Evolutionary conservation across 2,329 filamentous ascomycete species (phyloP), one percentile per base, ranked within the genome.

Genomic region (Sarocladium brachiariae): DNA sequence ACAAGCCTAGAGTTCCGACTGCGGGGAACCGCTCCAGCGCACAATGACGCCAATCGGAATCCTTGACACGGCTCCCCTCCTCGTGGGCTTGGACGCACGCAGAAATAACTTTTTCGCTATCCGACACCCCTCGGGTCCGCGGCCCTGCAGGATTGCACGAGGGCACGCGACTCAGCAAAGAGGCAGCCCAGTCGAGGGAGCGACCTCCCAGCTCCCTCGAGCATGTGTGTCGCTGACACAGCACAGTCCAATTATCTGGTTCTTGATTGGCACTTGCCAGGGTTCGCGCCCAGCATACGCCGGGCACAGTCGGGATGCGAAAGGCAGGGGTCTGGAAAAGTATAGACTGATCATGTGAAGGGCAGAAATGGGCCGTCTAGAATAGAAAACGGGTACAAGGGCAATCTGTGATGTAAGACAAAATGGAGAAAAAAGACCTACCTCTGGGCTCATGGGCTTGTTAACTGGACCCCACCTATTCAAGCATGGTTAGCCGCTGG

Each of bases 391-490:
- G 21, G 43, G 43, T 25, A 25, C 43, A 24, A 18, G 53, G 16
- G 43, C 24, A 48, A 49, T 34, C 8, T 39, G 30, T 43, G 46
- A 49, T 49, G 45, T 50, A 51, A 52, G 38, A 35, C 50, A 46
- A 53, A 50, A 31, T 52, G 51, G n/a, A n/a, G n/a, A n/a, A 52
- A 39, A 24, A 53, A 35, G 37, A 58, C 59, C 83, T 86, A 97
- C 93, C 71, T 97, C 91, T 62, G 90, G 82, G 60, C 83, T 85
- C 93, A 99, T 99, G 67, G 92, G 88, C 83, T 97, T 97, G 81
- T 99, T 99, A 61, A 99, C 93, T 51, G 93, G 92, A 64, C 93
- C 93, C 93, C 93, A 97, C 73, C 74, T 77, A 53, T 50, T 54
- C 50, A 56, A 47, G 38, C 51, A 52, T 49, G 55, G 62, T 68